Conservation (phyloP, 2,329 filamentous ascomycete species). For the Lasiodiplodia gonubiensis region DNA sequence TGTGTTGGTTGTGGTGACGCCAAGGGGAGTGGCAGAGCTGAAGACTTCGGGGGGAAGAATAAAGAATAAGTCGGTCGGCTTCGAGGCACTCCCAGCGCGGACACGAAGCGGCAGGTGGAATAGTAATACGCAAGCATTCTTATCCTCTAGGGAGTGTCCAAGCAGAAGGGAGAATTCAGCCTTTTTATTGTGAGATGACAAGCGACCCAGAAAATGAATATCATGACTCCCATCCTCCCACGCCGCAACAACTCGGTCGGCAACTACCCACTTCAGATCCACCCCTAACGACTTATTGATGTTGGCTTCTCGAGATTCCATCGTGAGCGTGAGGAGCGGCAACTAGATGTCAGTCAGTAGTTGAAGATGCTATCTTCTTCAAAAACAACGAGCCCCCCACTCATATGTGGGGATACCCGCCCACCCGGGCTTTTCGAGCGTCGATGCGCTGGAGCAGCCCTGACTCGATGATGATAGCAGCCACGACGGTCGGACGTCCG, state of each 20-base stretch:
- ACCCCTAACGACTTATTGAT: slow-evolving; percentile 7
- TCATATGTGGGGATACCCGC: slow-evolving; percentile 15
- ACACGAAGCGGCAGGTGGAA: slow-evolving; percentile 11
- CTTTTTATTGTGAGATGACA: slow-evolving; percentile 26
- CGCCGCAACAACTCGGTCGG: slow-evolving; percentile 4
- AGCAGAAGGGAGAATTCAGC: slow-evolving; percentile 22
- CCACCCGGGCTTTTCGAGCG: slow-evolving; percentile 22
- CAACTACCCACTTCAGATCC: slow-evolving; percentile 3
- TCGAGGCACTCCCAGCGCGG: slow-evolving; percentile 7
- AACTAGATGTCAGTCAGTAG: slow-evolving; percentile 7
- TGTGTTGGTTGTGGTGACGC: not conserved
- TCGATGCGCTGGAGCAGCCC: slow-evolving; percentile 15
- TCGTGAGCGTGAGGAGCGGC: not conserved
- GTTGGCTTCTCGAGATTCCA: slow-evolving; percentile 5
- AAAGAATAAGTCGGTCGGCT: slow-evolving; percentile 11
- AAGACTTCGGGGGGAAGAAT: slow-evolving; percentile 5
- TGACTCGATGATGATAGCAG: not conserved
- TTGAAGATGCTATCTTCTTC: not conserved
- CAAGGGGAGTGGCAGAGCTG: not conserved
- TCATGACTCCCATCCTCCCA: slow-evolving; percentile 9
- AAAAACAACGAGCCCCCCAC: slow-evolving; percentile 5
- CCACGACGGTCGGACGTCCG: not conserved
- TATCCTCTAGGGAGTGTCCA: slow-evolving; percentile 9
- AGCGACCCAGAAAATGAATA: slow-evolving; percentile 18
- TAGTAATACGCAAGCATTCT: slow-evolving; percentile 6